Evolutionary conservation across 495 filamentous ascomycete species (phyloP), one percentile per base, ranked within the genome.

Genomic region (Tuber indicum): DNA sequence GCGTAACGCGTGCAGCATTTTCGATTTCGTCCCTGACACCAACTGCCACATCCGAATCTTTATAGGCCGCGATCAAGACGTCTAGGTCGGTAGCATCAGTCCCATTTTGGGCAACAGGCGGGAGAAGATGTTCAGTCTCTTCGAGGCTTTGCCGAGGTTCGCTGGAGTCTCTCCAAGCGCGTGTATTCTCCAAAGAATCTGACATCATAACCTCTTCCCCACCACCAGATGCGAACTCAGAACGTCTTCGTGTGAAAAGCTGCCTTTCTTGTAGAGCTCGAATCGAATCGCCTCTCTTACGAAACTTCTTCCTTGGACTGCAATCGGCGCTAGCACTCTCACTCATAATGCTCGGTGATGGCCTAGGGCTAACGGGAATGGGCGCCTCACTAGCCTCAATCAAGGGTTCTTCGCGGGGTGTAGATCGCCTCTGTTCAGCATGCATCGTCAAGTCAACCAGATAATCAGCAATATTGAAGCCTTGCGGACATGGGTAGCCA

Each of bases 391-490:
- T 75, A 46, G 75, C 75, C 21, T 66, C 76, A 16, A 75, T 44
- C 10, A 49, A 72, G 36, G 72, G 66, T 36, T 83, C 82, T 14
- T 83, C 78, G 12, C 76, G 73, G 41, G 73, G 46, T 26, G 45
- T n/a, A 4, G 82, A 72, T 36, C 81, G 77, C 36, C 81, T 76
- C 36, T 80, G 80, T 44, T 86, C 83, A 46, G 93, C 94, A 84
- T 99, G 96, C 94, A 99, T 97, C 0, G 96, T 98, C 32, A 99
- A 87, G 84, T 99, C 96, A 70, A 99, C 94, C 10, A 99, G 89
- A 80, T 97, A 99, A 82, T 99, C 96, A 1, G 96, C 96, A 83
- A 99, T 98, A 79, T 99, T 99, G 88, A 99, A 99, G 7, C 96
- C 96, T 19, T 96, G 92, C 43, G 96, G 96, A 82, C 96, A 99